Evolutionary conservation across 306 rosid genomes (phyloP), one percentile per base, ranked within the genome.

Genomic region (Dalbergia cochinchinensis): DNA sequence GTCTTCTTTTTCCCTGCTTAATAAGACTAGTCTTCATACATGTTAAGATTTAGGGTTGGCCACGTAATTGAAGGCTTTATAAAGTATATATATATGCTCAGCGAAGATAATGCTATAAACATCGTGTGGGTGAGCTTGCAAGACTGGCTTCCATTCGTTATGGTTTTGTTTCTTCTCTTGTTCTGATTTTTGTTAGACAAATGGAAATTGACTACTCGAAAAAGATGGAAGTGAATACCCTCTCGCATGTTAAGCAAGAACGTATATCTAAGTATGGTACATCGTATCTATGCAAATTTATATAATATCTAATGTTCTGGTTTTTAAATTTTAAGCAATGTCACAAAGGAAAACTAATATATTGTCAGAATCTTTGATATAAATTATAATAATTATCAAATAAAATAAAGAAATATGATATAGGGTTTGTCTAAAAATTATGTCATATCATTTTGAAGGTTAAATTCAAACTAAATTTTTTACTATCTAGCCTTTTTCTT

Each of bases 121-220:
- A 65, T 64, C 19, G 33, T 70, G 59, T 85, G 85, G 86, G 74
- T 76, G 78, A 69, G 78, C 78, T 69, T 55, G 74, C 67, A 37
- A 73, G 31, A 83, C 45, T 65, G 75, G 65, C 74, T 80, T 76
- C 77, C 77, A 80, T 85, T 80, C 63, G 73, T 58, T 71, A n/a
- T n/a, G 35, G 65, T 51, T 84, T 61, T 70, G 84, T 73, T 82
- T 65, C 51, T 59, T 65, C 51, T 77, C 81, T 84, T 68, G 74
- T 80, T 82, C 75, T 44, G 50, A 41, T 31, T 64, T 64, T 63
- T 58, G 67, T 73, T 16, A 8, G 65, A 61, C 59, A 78, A 80
- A 83, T 62, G 51, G 63, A 76, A 74, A 51, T 84, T 61, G 83
- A 77, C 83, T 63, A 59, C 66, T 16, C 42, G 82, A 82, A 68